These are phyloP conservation scores for Ceratocystis eucalypticola DNA, from an alignment of 2,329 filamentous ascomycete species.

Conservation along the genomic window DNA sequence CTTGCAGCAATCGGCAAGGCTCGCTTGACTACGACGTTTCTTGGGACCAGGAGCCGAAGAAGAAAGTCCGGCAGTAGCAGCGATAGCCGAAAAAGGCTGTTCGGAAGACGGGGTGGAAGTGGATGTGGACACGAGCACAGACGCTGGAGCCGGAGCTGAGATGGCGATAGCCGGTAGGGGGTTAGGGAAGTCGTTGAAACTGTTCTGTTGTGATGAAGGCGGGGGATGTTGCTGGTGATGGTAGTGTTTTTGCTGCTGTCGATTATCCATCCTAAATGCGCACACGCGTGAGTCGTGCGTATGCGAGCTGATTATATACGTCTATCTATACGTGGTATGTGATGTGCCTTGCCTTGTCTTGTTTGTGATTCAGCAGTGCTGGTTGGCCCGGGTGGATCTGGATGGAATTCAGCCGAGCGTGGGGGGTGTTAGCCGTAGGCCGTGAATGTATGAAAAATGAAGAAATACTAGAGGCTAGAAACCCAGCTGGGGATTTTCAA, in stretches of 20 bases:
- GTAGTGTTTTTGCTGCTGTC: background rate
- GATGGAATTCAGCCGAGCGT: background rate
- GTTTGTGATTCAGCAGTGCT: no score
- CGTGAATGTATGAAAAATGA: background rate
- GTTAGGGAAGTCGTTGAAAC: conserved; percentile 14
- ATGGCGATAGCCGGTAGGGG: conserved; percentile 9
- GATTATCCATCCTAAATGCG: background rate
- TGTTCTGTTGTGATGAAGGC: background rate
- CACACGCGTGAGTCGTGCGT: background rate
- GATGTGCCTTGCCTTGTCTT: no score
- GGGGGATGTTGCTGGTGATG: background rate
- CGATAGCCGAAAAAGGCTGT: no score
- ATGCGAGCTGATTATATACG: background rate
- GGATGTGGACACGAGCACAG: background rate
- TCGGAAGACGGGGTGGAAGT: conserved; percentile 15
- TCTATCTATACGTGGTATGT: no score
- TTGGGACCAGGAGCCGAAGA: conserved; percentile 23
- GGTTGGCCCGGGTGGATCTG: no score
- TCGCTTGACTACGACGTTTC: conserved; percentile 25
- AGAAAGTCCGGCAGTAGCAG: no score
- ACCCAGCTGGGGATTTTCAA: background rate
- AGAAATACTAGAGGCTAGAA: background rate
- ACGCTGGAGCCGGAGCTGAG: background rate
- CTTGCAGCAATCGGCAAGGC: conserved; percentile 27
- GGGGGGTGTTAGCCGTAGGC: background rate